Percentiles rank a stretch among this genome's conserved stretches.
Evolutionary conservation across 768 basidiomycete genomes (phyloP).

Genomic region (Tricholoma flavovirens): DNA sequence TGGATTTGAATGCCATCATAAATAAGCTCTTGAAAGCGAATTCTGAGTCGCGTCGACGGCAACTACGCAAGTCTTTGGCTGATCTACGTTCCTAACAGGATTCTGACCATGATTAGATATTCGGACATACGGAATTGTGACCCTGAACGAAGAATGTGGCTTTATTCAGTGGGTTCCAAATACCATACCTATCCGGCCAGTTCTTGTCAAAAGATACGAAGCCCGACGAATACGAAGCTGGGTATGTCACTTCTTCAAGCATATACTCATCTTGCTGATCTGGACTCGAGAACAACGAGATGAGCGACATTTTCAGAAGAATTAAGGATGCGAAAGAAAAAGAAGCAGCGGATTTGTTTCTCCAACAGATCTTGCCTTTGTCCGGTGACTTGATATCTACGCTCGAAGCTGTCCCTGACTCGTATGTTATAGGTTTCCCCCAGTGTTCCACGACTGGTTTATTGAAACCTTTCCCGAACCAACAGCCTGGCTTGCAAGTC

Average conservation of each 20-base stretch:
- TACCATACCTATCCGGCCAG: conserved; percentile 74
- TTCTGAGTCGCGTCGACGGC: conserved; percentile 85
- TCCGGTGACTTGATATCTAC: conserved; percentile 25
- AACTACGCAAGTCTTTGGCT: conserved; percentile 61
- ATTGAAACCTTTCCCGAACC: conserved; percentile 96
- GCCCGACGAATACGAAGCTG: conserved; percentile 33
- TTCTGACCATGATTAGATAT: conserved; percentile 53
- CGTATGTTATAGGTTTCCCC: conserved; percentile 49
- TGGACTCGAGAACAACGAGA: conserved; percentile 33
- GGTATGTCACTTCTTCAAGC: conserved; percentile 26
- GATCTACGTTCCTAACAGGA: too few species aligned
- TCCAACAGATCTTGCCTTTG: conserved; percentile 49
- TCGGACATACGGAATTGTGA: conserved; percentile 97
- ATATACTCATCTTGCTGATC: neutral
- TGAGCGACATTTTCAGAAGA: conserved; percentile 40
- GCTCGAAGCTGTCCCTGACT: neutral
- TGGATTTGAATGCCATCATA: conserved; percentile 98
- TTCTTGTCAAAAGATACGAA: conserved; percentile 67
- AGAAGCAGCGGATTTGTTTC: conserved; percentile 48
- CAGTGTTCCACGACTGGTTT: conserved; percentile 98
- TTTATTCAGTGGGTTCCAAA: conserved; percentile 99
- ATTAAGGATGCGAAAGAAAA: conserved; percentile 47
- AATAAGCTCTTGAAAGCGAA: conserved; percentile 93
- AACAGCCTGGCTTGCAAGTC: conserved; percentile 85
- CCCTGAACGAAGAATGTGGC: conserved; percentile 95